Conservation (phyloP, 164 flowering plant species). For the Aristolochia fimbriata region DNA sequence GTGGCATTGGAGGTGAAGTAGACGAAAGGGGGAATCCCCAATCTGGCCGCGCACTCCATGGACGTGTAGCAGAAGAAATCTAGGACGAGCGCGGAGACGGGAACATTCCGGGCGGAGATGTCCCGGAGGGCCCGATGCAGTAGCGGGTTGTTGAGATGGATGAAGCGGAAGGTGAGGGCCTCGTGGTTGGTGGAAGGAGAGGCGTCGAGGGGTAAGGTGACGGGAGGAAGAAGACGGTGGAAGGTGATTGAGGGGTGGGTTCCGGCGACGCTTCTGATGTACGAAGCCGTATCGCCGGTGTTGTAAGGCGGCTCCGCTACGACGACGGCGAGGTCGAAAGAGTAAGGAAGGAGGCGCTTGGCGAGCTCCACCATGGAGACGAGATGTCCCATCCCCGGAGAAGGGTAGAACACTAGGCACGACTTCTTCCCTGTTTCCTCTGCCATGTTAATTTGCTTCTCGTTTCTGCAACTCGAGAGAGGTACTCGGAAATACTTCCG, state of each 20-base stretch:
- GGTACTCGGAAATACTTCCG: no score
- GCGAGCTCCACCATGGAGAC: conserved; percentile 43
- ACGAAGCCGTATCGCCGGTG: conserved; percentile 24
- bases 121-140: conserved; percentile 18
- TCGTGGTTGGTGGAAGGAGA: background rate
- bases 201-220: conserved; percentile 18
- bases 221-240: conserved; percentile 34
- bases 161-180: conserved; percentile 15
- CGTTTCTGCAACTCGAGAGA: no score
- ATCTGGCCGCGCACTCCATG: conserved; percentile 10
- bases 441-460: no score
- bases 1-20: conserved; percentile 29
- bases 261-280: conserved; percentile 25
- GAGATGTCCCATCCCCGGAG: conserved; percentile 28
- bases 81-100: conserved; percentile 24
- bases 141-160: conserved; percentile 24
- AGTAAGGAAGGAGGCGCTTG: conserved; percentile 24
- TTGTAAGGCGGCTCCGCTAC: conserved; percentile 13
- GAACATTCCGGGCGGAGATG: conserved; percentile 15
- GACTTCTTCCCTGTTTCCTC: background rate
- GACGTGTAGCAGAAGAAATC: conserved; percentile 30
- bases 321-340: conserved; percentile 20
- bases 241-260: conserved; percentile 24
- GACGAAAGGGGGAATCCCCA: conserved; percentile 30
- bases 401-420: conserved; percentile 26